A percentile compares a stretch with the other conserved stretches of the same genome.
These are phyloP conservation scores for Cercis canadensis DNA, from an alignment of 306 rosid species.

Conservation along the genomic window DNA sequence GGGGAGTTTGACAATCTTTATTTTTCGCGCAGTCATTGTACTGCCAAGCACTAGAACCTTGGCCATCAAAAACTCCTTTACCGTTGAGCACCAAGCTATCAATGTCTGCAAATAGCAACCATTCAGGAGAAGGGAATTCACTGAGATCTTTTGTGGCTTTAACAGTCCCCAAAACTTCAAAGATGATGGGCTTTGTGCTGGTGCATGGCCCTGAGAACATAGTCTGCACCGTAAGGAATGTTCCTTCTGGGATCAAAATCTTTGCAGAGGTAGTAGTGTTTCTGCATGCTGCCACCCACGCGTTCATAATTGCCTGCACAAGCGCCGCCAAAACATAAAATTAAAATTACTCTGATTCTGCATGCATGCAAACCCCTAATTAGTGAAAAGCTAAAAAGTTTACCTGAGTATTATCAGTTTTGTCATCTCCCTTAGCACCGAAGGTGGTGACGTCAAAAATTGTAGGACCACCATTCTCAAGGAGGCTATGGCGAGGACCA, in stretches of 20 bases:
- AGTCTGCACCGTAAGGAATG: slow-evolving; percentile 54
- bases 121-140: slow-evolving; percentile 53
- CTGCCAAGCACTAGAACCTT: slow-evolving; percentile 57
- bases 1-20: slow-evolving; percentile 42
- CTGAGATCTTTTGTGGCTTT: slow-evolving; percentile 57
- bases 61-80: slow-evolving; percentile 70
- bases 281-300: slow-evolving; percentile 75
- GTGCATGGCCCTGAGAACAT: slow-evolving; percentile 73
- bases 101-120: slow-evolving; percentile 57
- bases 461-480: not conserved
- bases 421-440: slow-evolving; percentile 62
- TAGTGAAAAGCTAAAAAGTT: not conserved
- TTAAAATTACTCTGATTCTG: too few species aligned
- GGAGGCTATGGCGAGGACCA: slow-evolving; percentile 44
- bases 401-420: slow-evolving; percentile 44
- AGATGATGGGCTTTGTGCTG: slow-evolving; percentile 48
- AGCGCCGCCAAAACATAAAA: too few species aligned
- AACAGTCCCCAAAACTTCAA: slow-evolving; percentile 57
- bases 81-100: slow-evolving; percentile 57
- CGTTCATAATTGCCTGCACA: slow-evolving; percentile 66
- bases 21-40: slow-evolving; percentile 34
- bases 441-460: slow-evolving; percentile 48
- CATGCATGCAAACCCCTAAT: too few species aligned
- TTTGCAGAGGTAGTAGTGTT: slow-evolving; percentile 40
- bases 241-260: slow-evolving; percentile 65